Base-by-base conservation (phyloP, 1,139 yeast species). In the Sugiyamaella castrensis region DNA sequence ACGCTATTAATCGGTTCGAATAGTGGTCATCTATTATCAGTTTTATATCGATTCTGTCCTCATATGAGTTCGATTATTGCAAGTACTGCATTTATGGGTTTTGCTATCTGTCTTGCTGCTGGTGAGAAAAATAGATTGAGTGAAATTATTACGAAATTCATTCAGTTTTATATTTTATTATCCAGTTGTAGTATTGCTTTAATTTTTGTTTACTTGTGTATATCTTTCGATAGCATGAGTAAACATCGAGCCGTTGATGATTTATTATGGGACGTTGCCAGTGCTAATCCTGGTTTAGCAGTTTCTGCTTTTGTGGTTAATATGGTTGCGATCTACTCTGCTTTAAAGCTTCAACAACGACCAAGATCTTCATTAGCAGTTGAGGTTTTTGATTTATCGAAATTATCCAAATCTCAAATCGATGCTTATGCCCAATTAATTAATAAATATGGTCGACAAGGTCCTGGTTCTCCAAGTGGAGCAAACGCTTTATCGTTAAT, bases 341-440 rank as follows among this genome's bases (percentile, higher is more conserved):
- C 57, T 34, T 40, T 38, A 13, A 50, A 50, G 30, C 50, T 62
- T 2, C 57, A 60, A 24, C 47, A 53, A 26, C 50, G 56, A 24
- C 71, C 71, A 0, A 47, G 46, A 62, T 62, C 63, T 1, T 53
- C 57, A 15, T 58, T 71, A 36, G 50, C 53, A 38, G 75, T 72
- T 7, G 74, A 73, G 52, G 66, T 58, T 46, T 59, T 70, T 33
- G 71, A 72, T 53, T 58, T 73, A 16, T 42, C 54, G 8, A 44
- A 52, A 12, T 57, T 72, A 32, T 62, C 65, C 9, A 55, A 53
- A 11, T 61, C 62, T 15, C 73, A 72, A 53, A 60, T 68, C 38
- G 58, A 61, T 10, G 75, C 73, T 2, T 72, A 70, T 65, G 70
- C 74, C 7, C 60, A 61, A 38, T 61, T 73, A 19, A 72, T 73